Evolutionary conservation across 2,329 filamentous ascomycete species (phyloP).

Genomic region (Thielaviopsis populi): DNA sequence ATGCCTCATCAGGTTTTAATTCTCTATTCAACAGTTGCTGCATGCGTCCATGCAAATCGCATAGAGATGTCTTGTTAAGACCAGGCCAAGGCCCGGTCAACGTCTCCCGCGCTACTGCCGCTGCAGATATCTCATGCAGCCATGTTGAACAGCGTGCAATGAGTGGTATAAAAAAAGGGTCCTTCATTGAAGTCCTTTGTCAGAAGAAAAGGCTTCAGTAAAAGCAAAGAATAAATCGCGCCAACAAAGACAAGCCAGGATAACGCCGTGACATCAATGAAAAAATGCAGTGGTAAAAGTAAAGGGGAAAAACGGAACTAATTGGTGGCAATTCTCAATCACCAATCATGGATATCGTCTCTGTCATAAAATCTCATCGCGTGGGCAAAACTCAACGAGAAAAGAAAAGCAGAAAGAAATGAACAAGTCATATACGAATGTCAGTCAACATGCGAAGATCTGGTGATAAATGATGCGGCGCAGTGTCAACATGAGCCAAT

Average conservation of each 20-base stretch:
- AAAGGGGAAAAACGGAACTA: neutral
- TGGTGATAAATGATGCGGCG: slow-evolving; percentile 21
- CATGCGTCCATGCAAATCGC: neutral
- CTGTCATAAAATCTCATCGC: neutral
- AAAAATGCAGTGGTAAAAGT: neutral
- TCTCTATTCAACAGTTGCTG: neutral
- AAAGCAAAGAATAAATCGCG: no score
- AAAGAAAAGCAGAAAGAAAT: neutral
- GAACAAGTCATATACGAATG: neutral
- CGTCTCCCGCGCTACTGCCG: neutral
- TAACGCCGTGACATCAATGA: neutral
- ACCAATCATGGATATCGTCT: neutral
- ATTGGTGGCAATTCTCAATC: neutral
- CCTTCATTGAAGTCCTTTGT: neutral
- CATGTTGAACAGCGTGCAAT: neutral
- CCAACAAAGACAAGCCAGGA: neutral
- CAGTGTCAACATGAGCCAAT: slow-evolving; percentile 31
- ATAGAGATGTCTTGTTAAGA: neutral
- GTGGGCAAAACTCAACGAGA: neutral
- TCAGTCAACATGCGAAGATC: neutral
- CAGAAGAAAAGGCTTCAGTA: neutral
- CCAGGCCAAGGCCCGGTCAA: neutral
- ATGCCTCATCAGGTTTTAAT: neutral
- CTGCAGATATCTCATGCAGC: neutral
- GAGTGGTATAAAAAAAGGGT: neutral